Base-by-base conservation (phyloP, 2,329 filamentous ascomycete species). In the Nemania sp. region DNA sequence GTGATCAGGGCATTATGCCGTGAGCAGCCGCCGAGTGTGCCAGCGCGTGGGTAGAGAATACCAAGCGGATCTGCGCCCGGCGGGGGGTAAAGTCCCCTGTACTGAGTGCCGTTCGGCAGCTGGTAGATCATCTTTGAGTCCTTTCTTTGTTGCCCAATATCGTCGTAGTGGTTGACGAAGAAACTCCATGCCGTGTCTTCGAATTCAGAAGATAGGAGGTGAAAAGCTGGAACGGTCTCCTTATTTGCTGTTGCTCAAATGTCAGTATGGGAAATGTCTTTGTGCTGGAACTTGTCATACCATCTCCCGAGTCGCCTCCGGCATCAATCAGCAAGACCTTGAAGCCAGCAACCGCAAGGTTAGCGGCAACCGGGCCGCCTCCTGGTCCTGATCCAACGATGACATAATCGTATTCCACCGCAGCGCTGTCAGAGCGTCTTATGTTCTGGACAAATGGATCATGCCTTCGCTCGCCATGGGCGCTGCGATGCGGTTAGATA, bases 1-100 rank as follows among this genome's bases (percentile, higher is more conserved):
- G 79, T 75, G 43, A 87, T 79, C 39, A 85, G 68, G 6, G 82
- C 83, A 39, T 86, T 84, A 69, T 88, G 84, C 5, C 79, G 77
- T 1, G 80, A 78, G 67, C 78, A 80, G 0, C 78, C 78, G 8
- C 77, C 77, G 0, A 80, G 68, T 0, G 76, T 74, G 5, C 73
- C 75, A 0, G 76, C 72, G 2, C 77, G 72, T 1, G 77, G 77
- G 50, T 80, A 80, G 50, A 75, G 66, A 7, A 75, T 72, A 9
- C 77, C 77, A 40, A 77, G 70, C 34, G 72, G 70, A 26, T 66
- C 67, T 0, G 77, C 69, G 1, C 67, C 73, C 1, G 64, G 59
- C 0, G 76, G 77, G 1, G 76, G 77, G 15, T 69, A 56, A 1
- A 64, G 60, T 7, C 73, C 73, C 50, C 71, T 66, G 52, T 74